These are phyloP conservation scores for Turnera subulata DNA, from an alignment of 345 rosid species.

Conservation along the genomic window DNA sequence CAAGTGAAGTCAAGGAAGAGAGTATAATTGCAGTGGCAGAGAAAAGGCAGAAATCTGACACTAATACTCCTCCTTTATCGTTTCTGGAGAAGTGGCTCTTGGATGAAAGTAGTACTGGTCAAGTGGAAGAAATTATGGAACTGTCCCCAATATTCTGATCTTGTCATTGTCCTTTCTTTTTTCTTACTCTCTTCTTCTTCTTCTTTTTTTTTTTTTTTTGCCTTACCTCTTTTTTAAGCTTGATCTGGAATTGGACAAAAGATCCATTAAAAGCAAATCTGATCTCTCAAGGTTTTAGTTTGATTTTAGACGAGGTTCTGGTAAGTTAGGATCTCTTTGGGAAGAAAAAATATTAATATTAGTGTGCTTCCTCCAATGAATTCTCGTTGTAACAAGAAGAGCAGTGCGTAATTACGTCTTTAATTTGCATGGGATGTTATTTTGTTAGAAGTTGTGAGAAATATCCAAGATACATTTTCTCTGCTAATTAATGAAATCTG, in stretches of 20 bases:
- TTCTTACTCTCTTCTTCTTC: not conserved
- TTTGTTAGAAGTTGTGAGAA: too few relatives aligned
- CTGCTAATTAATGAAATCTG: too few relatives aligned
- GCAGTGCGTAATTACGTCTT: not conserved
- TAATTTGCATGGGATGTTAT: too few relatives aligned
- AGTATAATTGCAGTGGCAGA: not conserved
- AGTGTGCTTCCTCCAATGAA: conserved; percentile 8
- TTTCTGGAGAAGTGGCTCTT: conserved; percentile 96
- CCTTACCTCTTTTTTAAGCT: conserved; percentile 3
- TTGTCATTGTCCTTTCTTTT: too few relatives aligned
- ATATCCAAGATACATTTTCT: too few relatives aligned
- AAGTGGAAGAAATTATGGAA: conserved; percentile 25
- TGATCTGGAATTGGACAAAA: not conserved
- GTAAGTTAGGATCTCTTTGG: conserved; percentile 28
- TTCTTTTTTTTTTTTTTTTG: too few relatives aligned
- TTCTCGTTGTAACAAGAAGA: not conserved
- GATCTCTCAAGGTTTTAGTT: conserved; percentile 6
- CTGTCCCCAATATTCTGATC: conserved; percentile 40
- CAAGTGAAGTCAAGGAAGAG: conserved; percentile 14
- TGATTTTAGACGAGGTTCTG: conserved; percentile 21
- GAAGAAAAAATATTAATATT: too few relatives aligned
- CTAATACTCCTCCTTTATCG: conserved; percentile 60
- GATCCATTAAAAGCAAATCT: not conserved
- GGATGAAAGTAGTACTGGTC: conserved; percentile 48
- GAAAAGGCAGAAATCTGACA: conserved; percentile 28